Evolutionary conservation across 163 green algal genomes (phyloP).

Genomic region (Coccomyxa subellipsoidea): DNA sequence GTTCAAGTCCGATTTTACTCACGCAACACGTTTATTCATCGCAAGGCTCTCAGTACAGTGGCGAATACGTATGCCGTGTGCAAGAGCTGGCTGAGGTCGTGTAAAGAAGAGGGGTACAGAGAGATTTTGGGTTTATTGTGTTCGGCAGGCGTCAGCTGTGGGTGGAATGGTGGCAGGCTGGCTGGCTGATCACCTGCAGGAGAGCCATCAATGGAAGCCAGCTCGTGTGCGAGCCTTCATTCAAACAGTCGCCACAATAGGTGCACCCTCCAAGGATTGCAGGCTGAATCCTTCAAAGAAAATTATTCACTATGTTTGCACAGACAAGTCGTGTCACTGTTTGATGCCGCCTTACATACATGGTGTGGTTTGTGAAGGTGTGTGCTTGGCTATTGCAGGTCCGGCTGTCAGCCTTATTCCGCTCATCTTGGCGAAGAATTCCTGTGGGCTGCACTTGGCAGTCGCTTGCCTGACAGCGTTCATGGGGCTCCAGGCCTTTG

Average conservation of each 20-base stretch:
- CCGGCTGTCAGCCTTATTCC: not conserved
- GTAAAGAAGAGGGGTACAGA: too few relatives aligned
- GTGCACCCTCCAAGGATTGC: too few relatives aligned
- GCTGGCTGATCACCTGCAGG: not conserved
- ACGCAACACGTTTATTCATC: too few relatives aligned
- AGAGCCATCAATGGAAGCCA: not conserved
- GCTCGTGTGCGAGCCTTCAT: not conserved
- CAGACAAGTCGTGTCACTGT: too few relatives aligned
- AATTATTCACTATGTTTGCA: too few relatives aligned
- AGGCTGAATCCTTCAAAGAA: too few relatives aligned
- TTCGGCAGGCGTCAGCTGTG: not conserved
- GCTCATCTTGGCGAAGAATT: not conserved
- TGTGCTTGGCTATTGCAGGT: not conserved
- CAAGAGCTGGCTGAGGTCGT: too few relatives aligned
- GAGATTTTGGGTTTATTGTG: not conserved
- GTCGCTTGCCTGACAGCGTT: not conserved
- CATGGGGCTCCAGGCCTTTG: slow-evolving; percentile 29
- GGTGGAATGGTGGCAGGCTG: not conserved
- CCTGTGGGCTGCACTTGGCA: not conserved
- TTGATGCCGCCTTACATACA: too few relatives aligned
- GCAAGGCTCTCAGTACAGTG: too few relatives aligned
- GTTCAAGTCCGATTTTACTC: too few relatives aligned
- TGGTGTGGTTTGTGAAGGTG: not conserved
- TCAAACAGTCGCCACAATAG: not conserved
- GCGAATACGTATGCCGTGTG: too few relatives aligned